Evolutionary conservation across 2,329 filamentous ascomycete genomes (phyloP).

Genomic region (Karstenula rhodostoma): DNA sequence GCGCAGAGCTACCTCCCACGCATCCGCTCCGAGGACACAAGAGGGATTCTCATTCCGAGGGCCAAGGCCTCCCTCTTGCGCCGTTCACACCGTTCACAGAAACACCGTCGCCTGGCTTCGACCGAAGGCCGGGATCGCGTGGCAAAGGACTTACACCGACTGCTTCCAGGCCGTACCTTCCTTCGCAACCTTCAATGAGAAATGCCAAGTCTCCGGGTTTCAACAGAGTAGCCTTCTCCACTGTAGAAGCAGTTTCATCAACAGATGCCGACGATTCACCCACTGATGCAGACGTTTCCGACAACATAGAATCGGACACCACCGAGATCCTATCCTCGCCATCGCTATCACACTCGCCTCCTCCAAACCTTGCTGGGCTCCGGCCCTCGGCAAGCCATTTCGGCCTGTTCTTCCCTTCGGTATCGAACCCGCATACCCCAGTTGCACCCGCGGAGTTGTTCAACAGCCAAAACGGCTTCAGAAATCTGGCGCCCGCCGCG

Average conservation of each 20-base stretch:
- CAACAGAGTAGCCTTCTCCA: constrained; percentile 12
- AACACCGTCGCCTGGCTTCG: constrained; percentile 28
- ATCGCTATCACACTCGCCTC: constrained; percentile 39
- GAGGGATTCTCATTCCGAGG: constrained; percentile 34
- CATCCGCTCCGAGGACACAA: constrained; percentile 28
- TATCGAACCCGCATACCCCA: constrained; percentile 41
- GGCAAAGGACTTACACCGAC: constrained; percentile 18
- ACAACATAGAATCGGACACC: constrained; percentile 42
- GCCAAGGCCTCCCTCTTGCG: constrained; percentile 29
- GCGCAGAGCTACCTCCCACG: constrained; percentile 25
- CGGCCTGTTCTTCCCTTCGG: constrained; percentile 38
- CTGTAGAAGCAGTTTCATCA: constrained; percentile 36
- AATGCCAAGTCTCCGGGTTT: constrained; percentile 13
- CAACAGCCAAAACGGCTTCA: constrained; percentile 25
- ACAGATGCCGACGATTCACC: constrained; percentile 40
- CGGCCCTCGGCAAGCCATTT: constrained; percentile 38
- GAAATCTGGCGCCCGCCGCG: constrained; percentile 33
- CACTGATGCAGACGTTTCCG: constrained; percentile 42
- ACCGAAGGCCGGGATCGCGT: constrained; percentile 18
- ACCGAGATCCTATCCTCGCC: constrained; percentile 44
- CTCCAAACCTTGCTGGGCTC: constrained; percentile 25
- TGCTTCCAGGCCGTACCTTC: constrained; percentile 23
- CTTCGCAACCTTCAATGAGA: constrained; percentile 21
- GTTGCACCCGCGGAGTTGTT: constrained; percentile 22
- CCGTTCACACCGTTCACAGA: constrained; percentile 19